Conservation (phyloP, 352 stramenopile species). For the Globisporangium camurandrum region DNA sequence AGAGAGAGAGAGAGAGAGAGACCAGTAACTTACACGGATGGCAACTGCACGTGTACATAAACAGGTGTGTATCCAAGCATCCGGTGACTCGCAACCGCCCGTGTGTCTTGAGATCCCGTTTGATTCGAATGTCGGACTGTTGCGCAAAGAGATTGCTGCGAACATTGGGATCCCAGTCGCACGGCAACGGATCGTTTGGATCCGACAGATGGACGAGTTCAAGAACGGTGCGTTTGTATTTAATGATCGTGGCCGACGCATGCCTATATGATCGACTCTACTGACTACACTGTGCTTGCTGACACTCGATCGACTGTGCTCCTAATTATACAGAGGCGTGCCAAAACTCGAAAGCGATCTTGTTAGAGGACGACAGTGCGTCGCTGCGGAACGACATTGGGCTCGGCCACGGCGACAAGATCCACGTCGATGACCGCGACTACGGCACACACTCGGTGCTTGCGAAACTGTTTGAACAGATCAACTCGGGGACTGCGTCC, state of each 20-base stretch:
- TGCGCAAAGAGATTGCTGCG: constrained; percentile 71
- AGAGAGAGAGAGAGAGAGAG: neutral
- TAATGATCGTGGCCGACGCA: too few relatives aligned
- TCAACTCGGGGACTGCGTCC: constrained; percentile 73
- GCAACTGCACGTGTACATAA: too few relatives aligned
- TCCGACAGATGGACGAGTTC: constrained; percentile 79
- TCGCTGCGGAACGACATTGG: constrained; percentile 75
- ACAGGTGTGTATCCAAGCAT: constrained; percentile 76
- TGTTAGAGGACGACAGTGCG: constrained; percentile 63
- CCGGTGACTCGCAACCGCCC: constrained; percentile 68
- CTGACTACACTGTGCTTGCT: neutral
- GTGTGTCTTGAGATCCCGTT: constrained; percentile 80
- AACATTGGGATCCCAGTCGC: constrained; percentile 76
- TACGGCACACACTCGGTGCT: constrained; percentile 74
- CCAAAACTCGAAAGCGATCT: constrained; percentile 50
- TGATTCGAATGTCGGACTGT: constrained; percentile 60
- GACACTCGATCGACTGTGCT: too few relatives aligned
- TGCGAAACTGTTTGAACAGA: constrained; percentile 75
- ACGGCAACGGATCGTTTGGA: constrained; percentile 87
- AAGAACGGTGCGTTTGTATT: constrained; percentile 62
- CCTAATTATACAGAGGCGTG: constrained; percentile 42
- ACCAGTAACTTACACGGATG: neutral
- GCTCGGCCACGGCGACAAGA: constrained; percentile 83
- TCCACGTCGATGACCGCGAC: constrained; percentile 79
- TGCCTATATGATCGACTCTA: too few relatives aligned